Evolutionary conservation across 2,329 filamentous ascomycete species (phyloP).

Genomic region (Coleophoma crateriformis): DNA sequence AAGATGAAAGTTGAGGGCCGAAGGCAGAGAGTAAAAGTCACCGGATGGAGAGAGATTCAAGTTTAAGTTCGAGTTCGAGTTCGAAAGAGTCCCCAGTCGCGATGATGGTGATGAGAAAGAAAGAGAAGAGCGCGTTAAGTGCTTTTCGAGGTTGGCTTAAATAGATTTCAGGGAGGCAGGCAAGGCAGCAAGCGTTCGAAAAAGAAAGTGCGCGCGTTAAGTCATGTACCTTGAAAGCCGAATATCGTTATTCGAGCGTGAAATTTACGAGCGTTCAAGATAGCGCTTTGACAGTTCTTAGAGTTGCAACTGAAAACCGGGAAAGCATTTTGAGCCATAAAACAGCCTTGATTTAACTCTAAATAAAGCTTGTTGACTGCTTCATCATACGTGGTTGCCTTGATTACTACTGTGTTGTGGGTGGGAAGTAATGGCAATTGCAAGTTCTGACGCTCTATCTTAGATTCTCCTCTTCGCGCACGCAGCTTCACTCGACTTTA

Average conservation of each 20-base stretch:
- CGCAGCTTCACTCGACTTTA: not conserved
- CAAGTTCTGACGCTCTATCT: not conserved
- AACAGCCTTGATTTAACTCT: not conserved
- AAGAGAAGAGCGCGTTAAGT: not conserved
- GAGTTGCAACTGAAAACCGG: not conserved
- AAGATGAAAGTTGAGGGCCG: too few relatives aligned
- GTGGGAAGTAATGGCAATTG: not conserved
- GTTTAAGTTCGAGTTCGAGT: too few relatives aligned
- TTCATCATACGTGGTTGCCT: not conserved
- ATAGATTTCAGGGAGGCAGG: not conserved
- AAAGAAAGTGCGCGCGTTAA: not conserved
- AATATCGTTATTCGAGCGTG: not conserved
- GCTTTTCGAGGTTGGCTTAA: not conserved
- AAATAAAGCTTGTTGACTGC: not conserved
- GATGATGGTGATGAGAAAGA: too few relatives aligned
- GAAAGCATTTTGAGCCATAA: not conserved
- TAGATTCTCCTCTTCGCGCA: not conserved
- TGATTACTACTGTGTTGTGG: not conserved
- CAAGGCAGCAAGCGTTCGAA: not conserved
- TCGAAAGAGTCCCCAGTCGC: too few relatives aligned
- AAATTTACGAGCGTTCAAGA: not conserved
- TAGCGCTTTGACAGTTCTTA: not conserved
- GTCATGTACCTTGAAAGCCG: not conserved
- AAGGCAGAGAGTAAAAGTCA: too few relatives aligned
- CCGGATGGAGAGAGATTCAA: too few relatives aligned